Evolutionary conservation across 2,329 filamentous ascomycete species (phyloP).

Genomic region (Penicillium sp.): DNA sequence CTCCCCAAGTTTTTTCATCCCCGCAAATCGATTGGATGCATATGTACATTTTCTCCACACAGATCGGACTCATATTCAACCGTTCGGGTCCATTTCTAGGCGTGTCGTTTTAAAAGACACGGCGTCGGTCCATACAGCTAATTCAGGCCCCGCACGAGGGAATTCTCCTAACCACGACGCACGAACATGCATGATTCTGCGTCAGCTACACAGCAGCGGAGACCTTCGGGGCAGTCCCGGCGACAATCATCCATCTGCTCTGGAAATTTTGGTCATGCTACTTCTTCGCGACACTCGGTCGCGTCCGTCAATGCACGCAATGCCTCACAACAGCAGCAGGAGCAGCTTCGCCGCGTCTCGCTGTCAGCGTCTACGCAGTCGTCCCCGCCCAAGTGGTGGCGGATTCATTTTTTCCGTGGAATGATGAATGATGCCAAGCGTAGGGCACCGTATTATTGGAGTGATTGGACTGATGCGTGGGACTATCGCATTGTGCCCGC

Average conservation of each 20-base stretch:
- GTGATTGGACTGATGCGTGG: conserved; percentile 87
- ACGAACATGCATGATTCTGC: conserved; percentile 39
- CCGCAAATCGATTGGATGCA: conserved; percentile 19
- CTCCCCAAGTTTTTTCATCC: conserved; percentile 24
- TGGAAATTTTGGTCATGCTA: conserved; percentile 21
- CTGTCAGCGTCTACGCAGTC: conserved; percentile 22
- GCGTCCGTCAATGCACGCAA: conserved; percentile 17
- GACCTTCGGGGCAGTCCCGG: conserved; percentile 36
- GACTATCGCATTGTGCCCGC: conserved; percentile 87
- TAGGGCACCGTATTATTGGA: conserved; percentile 76
- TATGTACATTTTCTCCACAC: neutral
- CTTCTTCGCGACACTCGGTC: conserved; percentile 20
- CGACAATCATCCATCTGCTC: conserved; percentile 31
- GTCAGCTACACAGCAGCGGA: conserved; percentile 35
- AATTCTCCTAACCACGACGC: conserved; percentile 33
- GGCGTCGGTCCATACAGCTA: neutral
- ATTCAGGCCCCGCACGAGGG: conserved; percentile 28
- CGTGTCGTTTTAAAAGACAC: neutral
- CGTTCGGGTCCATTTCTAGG: neutral
- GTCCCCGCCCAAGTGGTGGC: conserved; percentile 68
- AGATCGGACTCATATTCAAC: neutral
- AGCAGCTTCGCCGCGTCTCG: conserved; percentile 18
- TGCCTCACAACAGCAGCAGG: conserved; percentile 7
- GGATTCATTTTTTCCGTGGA: conserved; percentile 74
- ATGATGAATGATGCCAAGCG: conserved; percentile 80